phyloP scores from a whole-genome alignment of 2,329 filamentous ascomycete species.

The Uncinocarpus reesii region DNA sequence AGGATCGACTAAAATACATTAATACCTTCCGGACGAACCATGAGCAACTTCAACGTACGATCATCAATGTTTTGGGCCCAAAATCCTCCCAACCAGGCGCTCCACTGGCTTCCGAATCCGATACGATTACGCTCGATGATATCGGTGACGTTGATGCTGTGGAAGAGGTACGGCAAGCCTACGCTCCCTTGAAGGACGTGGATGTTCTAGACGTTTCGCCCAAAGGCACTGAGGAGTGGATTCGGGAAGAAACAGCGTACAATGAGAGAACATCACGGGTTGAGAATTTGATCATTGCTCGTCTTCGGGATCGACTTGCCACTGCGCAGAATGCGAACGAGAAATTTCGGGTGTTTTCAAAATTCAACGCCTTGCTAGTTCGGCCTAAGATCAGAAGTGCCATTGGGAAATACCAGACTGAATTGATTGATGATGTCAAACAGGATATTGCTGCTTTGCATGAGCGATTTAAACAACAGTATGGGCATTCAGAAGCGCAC shows the following conservation, averaged over 20 bases:
- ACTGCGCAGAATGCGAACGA: constrained; percentile 96
- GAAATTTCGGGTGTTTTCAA: constrained; percentile 99
- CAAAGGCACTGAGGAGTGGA: constrained; percentile 85
- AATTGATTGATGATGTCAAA: constrained; percentile 96
- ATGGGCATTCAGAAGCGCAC: constrained; percentile 94
- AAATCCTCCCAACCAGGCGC: constrained; percentile 50
- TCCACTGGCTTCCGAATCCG: constrained; percentile 34
- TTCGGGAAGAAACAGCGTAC: constrained; percentile 87
- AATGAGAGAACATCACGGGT: constrained; percentile 95
- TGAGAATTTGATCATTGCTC: constrained; percentile 96
- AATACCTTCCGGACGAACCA: constrained; percentile 92
- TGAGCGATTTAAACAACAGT: constrained; percentile 97
- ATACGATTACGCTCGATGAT: constrained; percentile 72
- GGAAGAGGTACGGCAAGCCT: constrained; percentile 89
- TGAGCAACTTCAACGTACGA: constrained; percentile 92
- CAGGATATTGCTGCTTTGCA: constrained; percentile 87
- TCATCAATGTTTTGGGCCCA: constrained; percentile 88
- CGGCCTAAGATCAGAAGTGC: constrained; percentile 97
- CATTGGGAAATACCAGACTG: constrained; percentile 95
- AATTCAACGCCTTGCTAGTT: constrained; percentile 98
- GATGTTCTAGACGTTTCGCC: constrained; percentile 86
- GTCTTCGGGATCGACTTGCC: constrained; percentile 80
- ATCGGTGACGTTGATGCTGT: constrained; percentile 96
- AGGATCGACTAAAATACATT: constrained; percentile 86
- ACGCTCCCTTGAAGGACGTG: constrained; percentile 85